These are phyloP conservation scores for Tylopilus sp. DNA, from an alignment of 768 basidiomycete species.

Conservation along the genomic window DNA sequence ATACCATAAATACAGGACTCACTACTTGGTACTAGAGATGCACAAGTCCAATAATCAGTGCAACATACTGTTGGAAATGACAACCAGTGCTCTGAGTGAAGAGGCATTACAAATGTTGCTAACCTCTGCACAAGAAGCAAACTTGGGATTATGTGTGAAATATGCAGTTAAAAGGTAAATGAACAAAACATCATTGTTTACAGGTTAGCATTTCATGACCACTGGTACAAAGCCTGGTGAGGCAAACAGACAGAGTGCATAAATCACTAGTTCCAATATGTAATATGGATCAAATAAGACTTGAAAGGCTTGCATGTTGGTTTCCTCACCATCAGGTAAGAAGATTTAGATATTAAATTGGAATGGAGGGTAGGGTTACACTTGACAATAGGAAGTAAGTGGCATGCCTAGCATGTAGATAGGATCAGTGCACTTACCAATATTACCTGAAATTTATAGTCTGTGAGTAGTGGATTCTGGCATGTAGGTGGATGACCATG, in stretches of 20 bases:
- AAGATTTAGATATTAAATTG: neutral
- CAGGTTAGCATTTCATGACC: neutral
- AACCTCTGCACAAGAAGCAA: conserved; percentile 5
- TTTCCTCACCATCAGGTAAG: conserved; percentile 4
- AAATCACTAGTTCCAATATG: neutral
- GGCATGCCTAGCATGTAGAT: too few relatives aligned
- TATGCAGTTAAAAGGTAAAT: conserved; percentile 4
- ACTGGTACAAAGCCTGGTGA: neutral
- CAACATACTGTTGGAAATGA: neutral
- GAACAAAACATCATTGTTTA: rapidly evolving
- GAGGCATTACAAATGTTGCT: conserved; percentile 1
- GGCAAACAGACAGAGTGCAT: neutral
- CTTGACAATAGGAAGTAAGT: neutral
- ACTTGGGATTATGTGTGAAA: conserved; percentile 2
- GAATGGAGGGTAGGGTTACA: too few relatives aligned
- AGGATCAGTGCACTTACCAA: too few relatives aligned
- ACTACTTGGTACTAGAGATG: neutral
- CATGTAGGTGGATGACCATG: neutral
- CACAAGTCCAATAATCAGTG: neutral
- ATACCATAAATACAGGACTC: neutral
- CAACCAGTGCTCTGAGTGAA: neutral
- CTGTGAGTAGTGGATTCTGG: neutral
- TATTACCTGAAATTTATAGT: neutral
- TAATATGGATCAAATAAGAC: neutral
- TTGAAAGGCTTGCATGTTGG: neutral